Conservation (phyloP, 177 flowering plant genomes). For the Telopea speciosissima region DNA sequence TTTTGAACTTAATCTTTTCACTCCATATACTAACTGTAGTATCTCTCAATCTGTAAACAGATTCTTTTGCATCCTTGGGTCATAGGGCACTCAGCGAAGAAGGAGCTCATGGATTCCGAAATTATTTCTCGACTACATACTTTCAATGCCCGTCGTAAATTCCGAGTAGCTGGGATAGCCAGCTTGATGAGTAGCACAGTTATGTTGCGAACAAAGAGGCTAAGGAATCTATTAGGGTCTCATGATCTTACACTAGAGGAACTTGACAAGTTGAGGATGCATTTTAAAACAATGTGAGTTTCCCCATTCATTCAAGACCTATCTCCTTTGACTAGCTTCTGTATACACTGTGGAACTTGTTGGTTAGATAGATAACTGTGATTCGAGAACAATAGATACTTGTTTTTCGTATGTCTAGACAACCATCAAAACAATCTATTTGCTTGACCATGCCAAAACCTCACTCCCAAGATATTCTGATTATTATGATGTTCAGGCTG, state of each 20-base stretch:
- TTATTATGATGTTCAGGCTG: background rate
- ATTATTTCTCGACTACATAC: conserved; percentile 62
- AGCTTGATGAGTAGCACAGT: conserved; percentile 57
- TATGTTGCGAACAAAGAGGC: conserved; percentile 61
- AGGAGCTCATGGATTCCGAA: conserved; percentile 64
- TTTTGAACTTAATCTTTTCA: background rate
- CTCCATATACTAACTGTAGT: background rate
- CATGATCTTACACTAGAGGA: conserved; percentile 62
- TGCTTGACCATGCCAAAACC: background rate
- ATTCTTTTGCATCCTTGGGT: conserved; percentile 74
- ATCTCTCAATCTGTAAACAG: conserved; percentile 25
- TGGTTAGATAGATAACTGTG: background rate
- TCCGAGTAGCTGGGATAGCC: conserved; percentile 73
- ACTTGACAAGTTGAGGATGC: conserved; percentile 45
- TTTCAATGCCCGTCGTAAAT: conserved; percentile 67
- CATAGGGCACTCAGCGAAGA: conserved; percentile 62
- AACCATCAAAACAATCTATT: background rate
- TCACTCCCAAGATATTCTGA: background rate
- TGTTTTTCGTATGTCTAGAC: background rate
- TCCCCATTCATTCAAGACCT: background rate
- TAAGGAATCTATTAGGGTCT: conserved; percentile 47
- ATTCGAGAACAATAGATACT: background rate
- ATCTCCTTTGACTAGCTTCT: background rate
- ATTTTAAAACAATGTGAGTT: conserved; percentile 57
- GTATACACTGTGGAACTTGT: background rate